Percentiles rank a stretch among this genome's conserved stretches.
phyloP scores from a whole-genome alignment of 495 filamentous ascomycete species.

The Aspergillus affinis region DNA sequence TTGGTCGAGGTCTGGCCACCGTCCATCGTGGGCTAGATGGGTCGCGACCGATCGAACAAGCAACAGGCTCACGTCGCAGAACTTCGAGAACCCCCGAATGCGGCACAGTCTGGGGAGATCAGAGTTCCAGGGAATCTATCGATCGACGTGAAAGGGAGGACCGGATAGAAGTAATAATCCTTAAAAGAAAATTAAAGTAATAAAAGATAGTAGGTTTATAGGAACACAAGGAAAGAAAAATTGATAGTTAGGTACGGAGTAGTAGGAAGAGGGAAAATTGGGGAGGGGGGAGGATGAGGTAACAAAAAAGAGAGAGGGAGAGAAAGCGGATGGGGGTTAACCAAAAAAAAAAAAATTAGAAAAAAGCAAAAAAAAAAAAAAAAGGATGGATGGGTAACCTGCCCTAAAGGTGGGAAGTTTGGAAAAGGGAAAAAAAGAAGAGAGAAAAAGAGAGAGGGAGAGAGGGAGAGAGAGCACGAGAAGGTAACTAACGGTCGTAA shows the following conservation, averaged over 20 bases:
- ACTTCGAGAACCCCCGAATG: constrained; percentile 14
- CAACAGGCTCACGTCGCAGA: constrained; percentile 33
- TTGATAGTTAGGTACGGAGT: background rate
- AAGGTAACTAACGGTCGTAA: background rate
- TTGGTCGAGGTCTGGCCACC: constrained; percentile 50
- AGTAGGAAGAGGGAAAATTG: constrained; percentile 19
- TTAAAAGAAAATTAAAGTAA: constrained; percentile 1
- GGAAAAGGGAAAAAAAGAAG: background rate
- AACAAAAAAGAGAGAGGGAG: constrained; percentile 1
- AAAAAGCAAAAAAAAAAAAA: constrained; percentile 14
- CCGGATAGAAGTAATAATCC: background rate
- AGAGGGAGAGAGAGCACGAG: background rate
- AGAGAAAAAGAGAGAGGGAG: background rate
- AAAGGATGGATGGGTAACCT: constrained; percentile 15
- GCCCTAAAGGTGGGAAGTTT: constrained; percentile 2
- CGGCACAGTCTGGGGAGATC: background rate
- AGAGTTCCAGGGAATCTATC: background rate
- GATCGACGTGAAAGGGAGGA: background rate
- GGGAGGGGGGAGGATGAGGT: constrained; percentile 14
- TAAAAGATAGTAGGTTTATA: constrained; percentile 3
- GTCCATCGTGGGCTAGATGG: constrained; percentile 53
- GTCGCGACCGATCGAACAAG: constrained; percentile 50
- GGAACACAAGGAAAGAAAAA: background rate
- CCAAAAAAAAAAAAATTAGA: constrained; percentile 19
- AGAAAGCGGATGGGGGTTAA: constrained; percentile 5